Base-by-base conservation (phyloP, 106 monocot species). In the Ottelia alismoides region DNA sequence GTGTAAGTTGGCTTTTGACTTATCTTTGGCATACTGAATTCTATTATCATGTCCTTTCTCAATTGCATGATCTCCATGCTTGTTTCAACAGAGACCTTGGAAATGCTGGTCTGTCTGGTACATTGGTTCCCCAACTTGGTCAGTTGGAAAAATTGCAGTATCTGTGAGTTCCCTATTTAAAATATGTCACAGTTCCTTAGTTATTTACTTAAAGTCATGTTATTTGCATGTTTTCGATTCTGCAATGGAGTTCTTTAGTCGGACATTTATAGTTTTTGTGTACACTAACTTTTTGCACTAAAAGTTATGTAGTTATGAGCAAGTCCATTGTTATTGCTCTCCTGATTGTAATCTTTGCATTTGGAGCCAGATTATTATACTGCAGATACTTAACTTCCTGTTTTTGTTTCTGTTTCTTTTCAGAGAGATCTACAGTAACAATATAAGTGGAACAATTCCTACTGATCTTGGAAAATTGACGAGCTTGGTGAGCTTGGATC, bases 341-440 rank as follows among this genome's bases (percentile, higher is more conserved):
- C n/a, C n/a, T n/a, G n/a, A n/a, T n/a, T n/a, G n/a, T n/a, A n/a
- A n/a, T n/a, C n/a, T n/a, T n/a, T n/a, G n/a, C n/a, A n/a, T n/a
- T n/a, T n/a, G n/a, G n/a, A n/a, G n/a, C n/a, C n/a, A n/a, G n/a
- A n/a, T n/a, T n/a, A n/a, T n/a, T n/a, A n/a, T n/a, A n/a, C n/a
- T n/a, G n/a, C n/a, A n/a, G n/a, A n/a, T n/a, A n/a, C n/a, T n/a
- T n/a, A n/a, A n/a, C n/a, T n/a, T n/a, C n/a, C n/a, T n/a, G n/a
- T n/a, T n/a, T n/a, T n/a, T n/a, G n/a, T n/a, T 28, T 54, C 9
- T 27, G 18, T 54, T 18, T 28, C 26, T 18, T 49, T 10, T 28
- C 80, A 90, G 90, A 70, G 90, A 90, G 65, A 70, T 90, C 50
- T 90, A 84, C 44, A 84, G 77, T 55, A 90, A 90, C 73, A 84